phyloP scores from a whole-genome alignment of 1,139 yeast genomes.

The Suhomyces bribrorum region DNA sequence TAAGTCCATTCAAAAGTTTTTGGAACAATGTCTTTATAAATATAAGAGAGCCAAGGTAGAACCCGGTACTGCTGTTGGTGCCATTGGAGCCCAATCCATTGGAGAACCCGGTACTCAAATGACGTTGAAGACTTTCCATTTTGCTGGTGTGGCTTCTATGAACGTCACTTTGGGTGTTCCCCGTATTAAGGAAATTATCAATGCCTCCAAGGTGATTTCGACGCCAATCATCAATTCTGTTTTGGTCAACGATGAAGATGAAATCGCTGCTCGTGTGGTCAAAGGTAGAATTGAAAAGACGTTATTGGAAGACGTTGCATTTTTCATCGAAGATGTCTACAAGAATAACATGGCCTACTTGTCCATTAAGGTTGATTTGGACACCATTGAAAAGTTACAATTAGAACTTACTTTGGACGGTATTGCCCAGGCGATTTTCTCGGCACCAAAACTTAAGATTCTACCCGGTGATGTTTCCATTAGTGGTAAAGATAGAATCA shows the following conservation, averaged over 20 bases:
- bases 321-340: constrained; percentile 90
- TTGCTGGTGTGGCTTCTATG: constrained; percentile 99
- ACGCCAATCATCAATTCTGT: constrained; percentile 97
- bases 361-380: constrained; percentile 78
- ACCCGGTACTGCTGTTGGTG: constrained; percentile 99
- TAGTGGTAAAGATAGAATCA: constrained; percentile 66
- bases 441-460: constrained; percentile 89
- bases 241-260: constrained; percentile 89
- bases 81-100: constrained; percentile 97
- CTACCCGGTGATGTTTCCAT: constrained; percentile 70
- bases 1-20: constrained; percentile 61
- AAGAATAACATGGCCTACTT: constrained; percentile 76
- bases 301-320: constrained; percentile 79
- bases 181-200: constrained; percentile 96
- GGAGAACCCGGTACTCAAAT: constrained; percentile 99
- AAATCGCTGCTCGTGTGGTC: constrained; percentile 97
- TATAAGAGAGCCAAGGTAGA: constrained; percentile 92
- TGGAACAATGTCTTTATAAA: constrained; percentile 76
- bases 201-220: constrained; percentile 92
- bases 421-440: constrained; percentile 77
- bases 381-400: constrained; percentile 86
- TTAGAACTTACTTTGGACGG: constrained; percentile 84
- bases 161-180: constrained; percentile 98
- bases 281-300: constrained; percentile 98
- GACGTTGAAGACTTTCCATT: constrained; percentile 98